Evolutionary conservation across 441 rosid species (phyloP).

Genomic region (Aleurites moluccanus): DNA sequence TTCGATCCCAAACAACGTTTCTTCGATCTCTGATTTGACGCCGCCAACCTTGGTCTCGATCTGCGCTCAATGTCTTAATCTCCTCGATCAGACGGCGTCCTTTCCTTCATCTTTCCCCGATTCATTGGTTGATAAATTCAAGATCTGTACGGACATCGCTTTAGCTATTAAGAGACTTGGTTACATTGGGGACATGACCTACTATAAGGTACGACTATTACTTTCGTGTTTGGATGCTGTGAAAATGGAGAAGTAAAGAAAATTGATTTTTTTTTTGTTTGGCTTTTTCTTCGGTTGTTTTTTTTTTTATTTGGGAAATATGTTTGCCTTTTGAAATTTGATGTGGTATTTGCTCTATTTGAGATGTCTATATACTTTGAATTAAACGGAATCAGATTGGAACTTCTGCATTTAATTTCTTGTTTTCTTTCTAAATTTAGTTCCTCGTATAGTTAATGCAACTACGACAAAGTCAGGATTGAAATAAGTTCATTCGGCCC

Average conservation of each 20-base stretch:
- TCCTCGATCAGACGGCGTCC: slow-evolving; percentile 40
- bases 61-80: slow-evolving; percentile 59
- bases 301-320: not conserved
- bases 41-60: slow-evolving; percentile 48
- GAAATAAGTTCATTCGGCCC: not conserved
- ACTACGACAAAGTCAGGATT: not conserved
- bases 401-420: not conserved
- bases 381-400: no score
- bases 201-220: slow-evolving; percentile 47
- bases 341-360: not conserved
- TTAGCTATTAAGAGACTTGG: slow-evolving; percentile 55
- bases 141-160: slow-evolving; percentile 57
- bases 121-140: slow-evolving; percentile 51
- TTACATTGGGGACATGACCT: slow-evolving; percentile 55
- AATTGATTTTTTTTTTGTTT: not conserved
- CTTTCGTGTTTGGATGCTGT: slow-evolving; percentile 3
- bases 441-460: not conserved
- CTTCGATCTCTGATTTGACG: slow-evolving; percentile 37
- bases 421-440: not conserved
- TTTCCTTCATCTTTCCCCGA: slow-evolving; percentile 38
- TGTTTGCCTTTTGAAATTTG: not conserved
- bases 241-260: not conserved
- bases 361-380: not conserved
- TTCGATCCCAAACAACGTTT: slow-evolving; percentile 40
- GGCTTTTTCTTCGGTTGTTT: not conserved